Evolutionary conservation across 352 stramenopile species (phyloP).

Genomic region (Phytophthora litchii): DNA sequence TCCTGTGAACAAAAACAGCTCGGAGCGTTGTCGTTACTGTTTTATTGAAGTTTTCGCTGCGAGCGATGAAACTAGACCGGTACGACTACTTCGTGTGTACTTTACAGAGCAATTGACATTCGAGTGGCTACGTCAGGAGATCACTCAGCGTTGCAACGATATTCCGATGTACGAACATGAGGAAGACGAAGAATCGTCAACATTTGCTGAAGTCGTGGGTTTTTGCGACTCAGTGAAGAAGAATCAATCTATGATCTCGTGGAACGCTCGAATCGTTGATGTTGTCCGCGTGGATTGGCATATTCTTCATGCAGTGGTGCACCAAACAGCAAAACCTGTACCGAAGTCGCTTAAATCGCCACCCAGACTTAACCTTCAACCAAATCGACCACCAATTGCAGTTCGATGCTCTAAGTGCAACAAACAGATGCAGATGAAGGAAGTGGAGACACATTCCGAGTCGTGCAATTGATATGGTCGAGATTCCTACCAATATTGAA

Average conservation of each 20-base stretch:
- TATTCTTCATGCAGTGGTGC: slow-evolving; percentile 18
- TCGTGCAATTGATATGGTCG: slow-evolving; percentile 28
- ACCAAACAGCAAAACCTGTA: slow-evolving; percentile 12
- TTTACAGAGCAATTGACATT: slow-evolving; percentile 34
- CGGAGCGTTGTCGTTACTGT: slow-evolving; percentile 26
- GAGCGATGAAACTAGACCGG: not conserved
- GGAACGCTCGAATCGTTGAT: slow-evolving; percentile 16
- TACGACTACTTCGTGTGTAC: slow-evolving; percentile 44
- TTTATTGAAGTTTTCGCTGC: slow-evolving; percentile 24
- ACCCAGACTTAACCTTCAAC: not conserved
- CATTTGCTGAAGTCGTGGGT: slow-evolving; percentile 11
- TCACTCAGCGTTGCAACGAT: slow-evolving; percentile 25
- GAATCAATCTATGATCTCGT: slow-evolving; percentile 27
- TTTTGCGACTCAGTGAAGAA: slow-evolving; percentile 40
- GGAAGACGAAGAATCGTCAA: slow-evolving; percentile 5
- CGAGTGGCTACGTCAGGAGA: slow-evolving; percentile 43
- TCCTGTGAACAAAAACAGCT: slow-evolving; percentile 24
- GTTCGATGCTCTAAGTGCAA: slow-evolving; percentile 50
- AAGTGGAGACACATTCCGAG: slow-evolving; percentile 48
- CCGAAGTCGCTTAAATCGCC: not conserved
- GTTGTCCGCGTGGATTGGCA: slow-evolving; percentile 24
- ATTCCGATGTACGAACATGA: slow-evolving; percentile 16
- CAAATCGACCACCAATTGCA: not conserved
- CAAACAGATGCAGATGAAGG: slow-evolving; percentile 32
- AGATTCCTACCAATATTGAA: not conserved